These are phyloP conservation scores for Tothia fuscella DNA, from an alignment of 2,329 filamentous ascomycete species.

Conservation along the genomic window DNA sequence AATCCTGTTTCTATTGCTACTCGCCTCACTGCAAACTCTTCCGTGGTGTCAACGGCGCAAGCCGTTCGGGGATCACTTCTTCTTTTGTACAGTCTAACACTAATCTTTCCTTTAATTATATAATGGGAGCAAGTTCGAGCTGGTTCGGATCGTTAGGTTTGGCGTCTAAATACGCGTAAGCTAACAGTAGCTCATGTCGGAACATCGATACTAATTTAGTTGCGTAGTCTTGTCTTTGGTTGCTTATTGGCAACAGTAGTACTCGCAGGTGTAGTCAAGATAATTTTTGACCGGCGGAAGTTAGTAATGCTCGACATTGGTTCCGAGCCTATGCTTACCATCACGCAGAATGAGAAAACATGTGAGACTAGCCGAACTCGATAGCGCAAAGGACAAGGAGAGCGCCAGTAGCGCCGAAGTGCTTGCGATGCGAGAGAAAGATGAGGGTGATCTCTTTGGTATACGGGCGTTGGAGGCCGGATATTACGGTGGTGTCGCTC, in stretches of 20 bases:
- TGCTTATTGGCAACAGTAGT: constrained; percentile 21
- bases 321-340: background rate
- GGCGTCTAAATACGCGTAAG: constrained; percentile 8
- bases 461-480: constrained; percentile 30
- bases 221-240: constrained; percentile 23
- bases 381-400: constrained; percentile 24
- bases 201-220: constrained; percentile 1
- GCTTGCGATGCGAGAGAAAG: constrained; percentile 2
- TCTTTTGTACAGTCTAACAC: too few species aligned
- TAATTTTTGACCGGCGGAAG: constrained; percentile 24
- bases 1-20: too few species aligned
- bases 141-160: constrained; percentile 6
- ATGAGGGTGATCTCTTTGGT: constrained; percentile 26
- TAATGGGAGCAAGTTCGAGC: background rate
- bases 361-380: constrained; percentile 18
- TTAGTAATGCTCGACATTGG: constrained; percentile 15
- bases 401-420: constrained; percentile 23
- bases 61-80: too few species aligned
- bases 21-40: too few species aligned
- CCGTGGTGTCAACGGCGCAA: too few species aligned
- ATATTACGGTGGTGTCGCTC: constrained; percentile 28
- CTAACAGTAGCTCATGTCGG: background rate
- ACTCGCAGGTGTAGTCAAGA: constrained; percentile 22
- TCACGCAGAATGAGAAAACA: constrained; percentile 13
- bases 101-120: background rate